These are phyloP conservation scores for Trichoderma sp. DNA, from an alignment of 2,329 filamentous ascomycete genomes.

Conservation along the genomic window DNA sequence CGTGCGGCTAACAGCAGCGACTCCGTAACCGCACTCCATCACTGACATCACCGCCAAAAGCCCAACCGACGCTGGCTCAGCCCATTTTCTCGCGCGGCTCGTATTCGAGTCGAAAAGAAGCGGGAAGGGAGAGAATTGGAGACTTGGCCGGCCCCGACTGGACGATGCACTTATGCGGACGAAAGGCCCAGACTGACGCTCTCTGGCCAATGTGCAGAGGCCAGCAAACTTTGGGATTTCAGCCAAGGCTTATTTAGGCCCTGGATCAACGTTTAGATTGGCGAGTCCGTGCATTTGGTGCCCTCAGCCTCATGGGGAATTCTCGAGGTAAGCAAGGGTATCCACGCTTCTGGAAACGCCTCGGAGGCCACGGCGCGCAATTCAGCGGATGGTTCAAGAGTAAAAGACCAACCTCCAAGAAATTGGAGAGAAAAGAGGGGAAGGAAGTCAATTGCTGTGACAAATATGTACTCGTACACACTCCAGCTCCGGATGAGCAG, in stretches of 20 bases:
- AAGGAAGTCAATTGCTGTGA: not conserved
- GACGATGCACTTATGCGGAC: not conserved
- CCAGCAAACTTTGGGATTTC: not conserved
- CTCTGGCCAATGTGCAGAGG: not conserved
- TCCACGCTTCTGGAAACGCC: conserved; percentile 8
- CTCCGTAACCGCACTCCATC: not conserved
- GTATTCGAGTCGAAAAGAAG: not conserved
- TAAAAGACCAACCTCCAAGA: not conserved
- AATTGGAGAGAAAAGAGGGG: not conserved
- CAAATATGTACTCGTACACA: not conserved
- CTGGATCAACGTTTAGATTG: conserved; percentile 15
- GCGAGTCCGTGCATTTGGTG: not conserved
- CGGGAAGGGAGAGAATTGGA: not conserved
- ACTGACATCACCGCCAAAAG: not conserved
- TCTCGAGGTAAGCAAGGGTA: conserved; percentile 8
- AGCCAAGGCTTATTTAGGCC: conserved; percentile 11
- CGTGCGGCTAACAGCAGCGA: not conserved
- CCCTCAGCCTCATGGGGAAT: conserved; percentile 10
- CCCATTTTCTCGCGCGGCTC: conserved; percentile 1
- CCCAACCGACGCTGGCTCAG: not conserved
- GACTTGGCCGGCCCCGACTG: not conserved
- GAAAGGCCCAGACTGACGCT: not conserved
- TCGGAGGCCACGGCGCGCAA: not conserved
- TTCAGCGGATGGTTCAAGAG: not conserved
- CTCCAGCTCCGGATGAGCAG: not conserved